Evolutionary conservation across 176 grass and related monocot genomes (phyloP).

Genomic region (Musa schizocarpa): DNA sequence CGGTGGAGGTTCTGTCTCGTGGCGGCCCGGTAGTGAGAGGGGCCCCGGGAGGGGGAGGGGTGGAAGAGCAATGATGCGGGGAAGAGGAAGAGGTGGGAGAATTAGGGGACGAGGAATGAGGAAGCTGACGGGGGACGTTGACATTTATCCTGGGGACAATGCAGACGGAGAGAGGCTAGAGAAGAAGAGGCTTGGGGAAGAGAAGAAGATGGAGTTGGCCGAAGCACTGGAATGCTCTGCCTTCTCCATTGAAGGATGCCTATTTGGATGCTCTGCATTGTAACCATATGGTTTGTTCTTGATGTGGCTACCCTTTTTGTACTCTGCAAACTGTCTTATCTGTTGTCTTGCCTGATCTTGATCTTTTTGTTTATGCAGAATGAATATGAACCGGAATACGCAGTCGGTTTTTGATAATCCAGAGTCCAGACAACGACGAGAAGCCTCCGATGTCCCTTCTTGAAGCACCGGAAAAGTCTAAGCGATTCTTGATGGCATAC

Average conservation of each 20-base stretch:
- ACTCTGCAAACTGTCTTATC: not conserved
- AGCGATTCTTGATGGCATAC: conserved; percentile 77
- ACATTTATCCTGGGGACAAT: conserved; percentile 25
- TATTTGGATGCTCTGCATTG: conserved; percentile 37
- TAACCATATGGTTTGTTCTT: conserved; percentile 51
- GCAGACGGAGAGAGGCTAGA: conserved; percentile 46
- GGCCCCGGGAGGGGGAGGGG: conserved; percentile 15
- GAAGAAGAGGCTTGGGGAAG: conserved; percentile 39
- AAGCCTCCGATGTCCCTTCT: conserved; percentile 74
- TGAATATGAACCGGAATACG: conserved; percentile 72
- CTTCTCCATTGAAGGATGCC: conserved; percentile 20
- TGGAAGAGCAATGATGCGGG: not conserved
- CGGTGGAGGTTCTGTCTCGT: conserved; percentile 50
- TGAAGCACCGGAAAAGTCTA: conserved; percentile 58
- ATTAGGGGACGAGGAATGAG: not conserved
- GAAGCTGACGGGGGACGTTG: not conserved
- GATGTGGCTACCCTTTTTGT: not conserved
- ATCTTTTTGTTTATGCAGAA: conserved; percentile 43
- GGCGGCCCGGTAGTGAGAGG: conserved; percentile 9
- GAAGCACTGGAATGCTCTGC: conserved; percentile 24
- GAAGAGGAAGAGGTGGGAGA: conserved; percentile 17
- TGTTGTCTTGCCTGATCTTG: conserved; percentile 10
- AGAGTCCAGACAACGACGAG: conserved; percentile 70
- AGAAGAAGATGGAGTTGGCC: conserved; percentile 39
- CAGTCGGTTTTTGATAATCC: conserved; percentile 58